Percentiles rank a stretch among this genome's conserved stretches.
phyloP scores from a whole-genome alignment of 225 moss, liverwort and hornwort genomes.

The Straminergon stramineum region DNA sequence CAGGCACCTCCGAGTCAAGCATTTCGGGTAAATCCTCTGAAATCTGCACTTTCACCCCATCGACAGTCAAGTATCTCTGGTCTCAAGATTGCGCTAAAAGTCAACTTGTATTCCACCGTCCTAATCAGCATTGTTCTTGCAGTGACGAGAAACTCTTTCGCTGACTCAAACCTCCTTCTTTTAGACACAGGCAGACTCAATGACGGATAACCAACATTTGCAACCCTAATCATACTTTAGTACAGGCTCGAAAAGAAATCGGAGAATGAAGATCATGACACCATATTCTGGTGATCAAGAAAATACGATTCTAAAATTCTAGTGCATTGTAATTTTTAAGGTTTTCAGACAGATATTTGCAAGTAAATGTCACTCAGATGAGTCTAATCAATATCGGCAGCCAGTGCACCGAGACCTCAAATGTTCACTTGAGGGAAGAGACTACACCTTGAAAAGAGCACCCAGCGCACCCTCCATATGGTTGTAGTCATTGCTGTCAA shows the following conservation, averaged over 20 bases:
- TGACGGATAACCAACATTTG: neutral
- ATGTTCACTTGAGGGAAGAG: slow-evolving; percentile 4
- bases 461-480: slow-evolving; percentile 99
- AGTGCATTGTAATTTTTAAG: neutral
- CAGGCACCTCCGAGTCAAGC: slow-evolving; percentile 76
- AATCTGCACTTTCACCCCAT: slow-evolving; percentile 51
- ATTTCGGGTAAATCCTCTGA: slow-evolving; percentile 90
- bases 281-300: neutral
- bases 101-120: neutral
- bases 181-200: neutral
- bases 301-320: neutral
- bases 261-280: neutral
- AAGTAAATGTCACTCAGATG: neutral
- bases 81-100: neutral
- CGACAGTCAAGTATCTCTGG: neutral
- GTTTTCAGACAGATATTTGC: neutral
- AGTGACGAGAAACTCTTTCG: neutral
- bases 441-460: slow-evolving; percentile 84
- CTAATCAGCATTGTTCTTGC: neutral
- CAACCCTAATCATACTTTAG: neutral
- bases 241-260: neutral
- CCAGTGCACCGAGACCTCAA: neutral
- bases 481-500: slow-evolving; percentile 98
- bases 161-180: neutral
- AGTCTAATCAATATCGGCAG: neutral